Base-by-base conservation (phyloP, 1,284 basidiomycete genomes). In the Singerocomus inundabilis region DNA sequence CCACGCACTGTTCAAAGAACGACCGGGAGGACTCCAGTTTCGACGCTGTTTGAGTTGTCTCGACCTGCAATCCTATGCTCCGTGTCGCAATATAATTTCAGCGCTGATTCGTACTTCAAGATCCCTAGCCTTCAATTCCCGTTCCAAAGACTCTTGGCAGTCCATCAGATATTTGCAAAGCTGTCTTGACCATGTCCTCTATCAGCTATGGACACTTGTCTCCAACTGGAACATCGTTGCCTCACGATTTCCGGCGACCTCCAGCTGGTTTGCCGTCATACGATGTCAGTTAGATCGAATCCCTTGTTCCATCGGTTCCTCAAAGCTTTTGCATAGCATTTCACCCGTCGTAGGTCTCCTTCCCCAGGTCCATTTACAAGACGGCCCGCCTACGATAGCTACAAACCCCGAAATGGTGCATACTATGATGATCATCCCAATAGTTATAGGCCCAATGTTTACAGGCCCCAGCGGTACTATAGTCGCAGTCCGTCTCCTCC, bases 401-500 rank as follows among this genome's bases (percentile, higher is more conserved):
- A 80, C 60, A 68, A 70, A 34, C 73, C 73, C 53, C 72, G 76
- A 42, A 59, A 64, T 25, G 66, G 63, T 15, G 57, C 71, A 35
- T 74, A 75, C 57, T 71, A 74, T 35, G 74, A 75, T 55, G 67
- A 70, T 18, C 61, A 67, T 55, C 41, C 72, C 18, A 76, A 72
- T 55, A 71, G 54, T 54, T 80, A 79, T 58, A 68, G 74, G 46
- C 69, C 74, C 48, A 69, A 63, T 38, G 39, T 52, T 28, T 72
- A 65, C 48, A 56, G 67, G 21, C 67, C 69, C 3, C 61, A 67
- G 48, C 66, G 57, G 12, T 73, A 76, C 58, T 72, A 75, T 57
- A 73, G 69, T 51, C 72, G 74, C 54, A 73, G 75, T 40, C 76
- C 79, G 34, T 80, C 78, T 53, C 78, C 81, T 35, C 76, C 81